phyloP scores from a whole-genome alignment of 2,329 filamentous ascomycete species.

The Sporothrix globosa region DNA sequence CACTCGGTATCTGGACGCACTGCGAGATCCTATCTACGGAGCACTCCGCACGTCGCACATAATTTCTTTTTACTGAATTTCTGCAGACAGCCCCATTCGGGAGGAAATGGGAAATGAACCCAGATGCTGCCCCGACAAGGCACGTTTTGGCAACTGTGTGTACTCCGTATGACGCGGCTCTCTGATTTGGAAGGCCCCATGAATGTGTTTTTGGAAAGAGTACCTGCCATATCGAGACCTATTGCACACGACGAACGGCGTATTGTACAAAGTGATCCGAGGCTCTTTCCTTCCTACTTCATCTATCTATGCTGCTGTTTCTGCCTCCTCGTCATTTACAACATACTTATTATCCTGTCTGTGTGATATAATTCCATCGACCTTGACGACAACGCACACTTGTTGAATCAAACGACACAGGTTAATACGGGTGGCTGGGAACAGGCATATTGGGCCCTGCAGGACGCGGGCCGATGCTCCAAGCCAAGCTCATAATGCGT shows the following conservation, averaged over 20 bases:
- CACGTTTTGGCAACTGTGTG: not conserved
- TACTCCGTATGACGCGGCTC: not conserved
- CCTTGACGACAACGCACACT: not conserved
- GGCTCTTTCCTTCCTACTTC: not conserved
- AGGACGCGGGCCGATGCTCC: constrained; percentile 23
- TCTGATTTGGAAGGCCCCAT: not conserved
- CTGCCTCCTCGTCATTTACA: not conserved
- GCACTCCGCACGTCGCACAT: not conserved
- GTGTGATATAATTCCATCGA: not conserved
- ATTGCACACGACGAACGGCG: not conserved
- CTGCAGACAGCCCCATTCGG: not conserved
- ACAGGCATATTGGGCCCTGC: constrained; percentile 8
- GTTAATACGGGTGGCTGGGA: constrained; percentile 19
- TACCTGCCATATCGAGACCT: not conserved
- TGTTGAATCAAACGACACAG: too few species aligned
- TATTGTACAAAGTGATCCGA: too few species aligned
- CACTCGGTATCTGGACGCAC: not conserved
- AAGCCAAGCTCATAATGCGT: constrained; percentile 3
- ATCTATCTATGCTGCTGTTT: not conserved
- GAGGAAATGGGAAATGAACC: constrained; percentile 5
- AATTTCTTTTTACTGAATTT: not conserved
- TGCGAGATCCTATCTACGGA: not conserved
- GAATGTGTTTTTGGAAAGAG: not conserved
- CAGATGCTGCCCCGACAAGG: not conserved
- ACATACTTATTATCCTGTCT: not conserved